phyloP scores from a whole-genome alignment of 441 rosid genomes.

The Corymbia citriodora region DNA sequence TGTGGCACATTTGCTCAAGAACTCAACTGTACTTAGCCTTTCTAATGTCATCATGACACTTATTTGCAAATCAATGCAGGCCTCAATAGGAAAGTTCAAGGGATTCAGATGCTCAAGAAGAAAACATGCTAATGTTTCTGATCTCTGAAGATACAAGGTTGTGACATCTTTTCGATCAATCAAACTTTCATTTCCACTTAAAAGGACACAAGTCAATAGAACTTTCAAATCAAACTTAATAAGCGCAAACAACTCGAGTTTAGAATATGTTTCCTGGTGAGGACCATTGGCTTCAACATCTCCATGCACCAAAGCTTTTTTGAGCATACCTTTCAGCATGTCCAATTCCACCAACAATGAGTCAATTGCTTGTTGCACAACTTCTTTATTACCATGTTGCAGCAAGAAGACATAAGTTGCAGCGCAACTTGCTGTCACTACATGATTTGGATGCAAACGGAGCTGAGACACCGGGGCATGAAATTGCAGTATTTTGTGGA shows the following conservation, averaged over 20 bases:
- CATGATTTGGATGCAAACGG: slow-evolving; percentile 86
- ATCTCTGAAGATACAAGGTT: slow-evolving; percentile 61
- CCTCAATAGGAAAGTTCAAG: slow-evolving; percentile 48
- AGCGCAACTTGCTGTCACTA: slow-evolving; percentile 86
- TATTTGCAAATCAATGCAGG: slow-evolving; percentile 70
- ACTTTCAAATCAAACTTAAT: slow-evolving; percentile 92
- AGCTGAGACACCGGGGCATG: slow-evolving; percentile 70
- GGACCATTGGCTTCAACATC: slow-evolving; percentile 27
- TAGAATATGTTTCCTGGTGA: slow-evolving; percentile 43
- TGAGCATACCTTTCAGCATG: slow-evolving; percentile 57
- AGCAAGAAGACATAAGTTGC: slow-evolving; percentile 92
- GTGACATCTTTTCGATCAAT: slow-evolving; percentile 58
- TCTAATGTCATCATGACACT: slow-evolving; percentile 59
- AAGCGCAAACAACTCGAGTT: slow-evolving; percentile 65
- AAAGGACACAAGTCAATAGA: slow-evolving; percentile 58
- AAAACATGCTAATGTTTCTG: slow-evolving; percentile 60
- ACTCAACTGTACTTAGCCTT: slow-evolving; percentile 64
- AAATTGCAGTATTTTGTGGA: slow-evolving; percentile 64
- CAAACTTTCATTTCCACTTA: slow-evolving; percentile 42
- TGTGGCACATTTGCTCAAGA: slow-evolving; percentile 55
- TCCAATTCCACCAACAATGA: slow-evolving; percentile 62
- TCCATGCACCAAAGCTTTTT: slow-evolving; percentile 25
- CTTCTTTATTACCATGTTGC: slow-evolving; percentile 79
- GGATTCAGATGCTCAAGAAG: slow-evolving; percentile 73
- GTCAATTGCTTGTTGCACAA: slow-evolving; percentile 71